Evolutionary conservation across 257 asterid genomes (phyloP).

Genomic region (Cordia subcordata): DNA sequence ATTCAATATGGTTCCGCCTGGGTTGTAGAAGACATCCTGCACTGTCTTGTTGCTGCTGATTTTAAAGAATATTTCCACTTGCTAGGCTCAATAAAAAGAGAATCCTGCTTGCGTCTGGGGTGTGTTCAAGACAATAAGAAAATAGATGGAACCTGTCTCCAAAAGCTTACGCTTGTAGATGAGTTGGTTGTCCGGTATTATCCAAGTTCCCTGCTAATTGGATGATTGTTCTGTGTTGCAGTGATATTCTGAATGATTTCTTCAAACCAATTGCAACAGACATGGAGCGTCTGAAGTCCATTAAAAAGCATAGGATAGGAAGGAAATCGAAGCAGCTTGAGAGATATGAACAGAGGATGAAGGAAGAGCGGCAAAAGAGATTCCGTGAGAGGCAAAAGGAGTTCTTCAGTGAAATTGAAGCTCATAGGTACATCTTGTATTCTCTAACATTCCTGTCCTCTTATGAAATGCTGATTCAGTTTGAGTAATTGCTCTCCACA

Average conservation of each 20-base stretch:
- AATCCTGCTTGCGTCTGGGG: not conserved
- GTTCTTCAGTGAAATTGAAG: slow-evolving; percentile 89
- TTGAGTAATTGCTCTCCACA: not conserved
- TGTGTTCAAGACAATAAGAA: not conserved
- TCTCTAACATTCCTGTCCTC: not conserved
- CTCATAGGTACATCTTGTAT: slow-evolving; percentile 63
- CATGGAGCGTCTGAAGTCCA: slow-evolving; percentile 78
- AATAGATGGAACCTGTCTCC: not conserved
- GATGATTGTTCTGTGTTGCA: slow-evolving; percentile 34
- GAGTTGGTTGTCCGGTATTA: not conserved
- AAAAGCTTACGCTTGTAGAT: not conserved
- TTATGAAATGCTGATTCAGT: not conserved
- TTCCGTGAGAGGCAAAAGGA: slow-evolving; percentile 96
- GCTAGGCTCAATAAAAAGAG: not conserved
- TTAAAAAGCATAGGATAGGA: slow-evolving; percentile 91
- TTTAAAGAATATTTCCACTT: too few relatives aligned
- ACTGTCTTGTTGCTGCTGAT: too few relatives aligned
- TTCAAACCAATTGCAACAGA: slow-evolving; percentile 80
- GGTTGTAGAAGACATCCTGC: too few relatives aligned
- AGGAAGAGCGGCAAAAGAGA: slow-evolving; percentile 97
- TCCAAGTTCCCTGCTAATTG: not conserved
- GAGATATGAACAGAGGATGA: slow-evolving; percentile 95
- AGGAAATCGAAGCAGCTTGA: slow-evolving; percentile 96
- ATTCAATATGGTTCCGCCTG: not conserved
- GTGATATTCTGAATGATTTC: slow-evolving; percentile 75